Evolutionary conservation across 345 rosid genomes (phyloP).

Genomic region (Diplotaxis tenuifolia): DNA sequence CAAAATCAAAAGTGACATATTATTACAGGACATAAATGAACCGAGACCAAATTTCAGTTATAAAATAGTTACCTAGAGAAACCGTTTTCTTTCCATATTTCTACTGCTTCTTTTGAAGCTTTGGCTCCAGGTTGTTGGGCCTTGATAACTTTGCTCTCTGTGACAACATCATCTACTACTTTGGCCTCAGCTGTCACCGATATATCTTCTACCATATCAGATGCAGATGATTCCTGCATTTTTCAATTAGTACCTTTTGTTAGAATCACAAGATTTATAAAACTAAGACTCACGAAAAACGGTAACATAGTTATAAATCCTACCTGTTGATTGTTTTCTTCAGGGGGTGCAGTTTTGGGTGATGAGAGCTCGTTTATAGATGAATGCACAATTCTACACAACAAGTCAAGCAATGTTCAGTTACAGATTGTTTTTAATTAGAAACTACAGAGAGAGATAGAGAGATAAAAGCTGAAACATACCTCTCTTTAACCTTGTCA

Average conservation of each 20-base stretch:
- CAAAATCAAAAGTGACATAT: not conserved
- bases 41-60: not conserved
- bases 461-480: not conserved
- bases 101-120: slow-evolving; percentile 57
- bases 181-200: slow-evolving; percentile 44
- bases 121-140: slow-evolving; percentile 68
- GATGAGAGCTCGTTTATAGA: slow-evolving; percentile 59
- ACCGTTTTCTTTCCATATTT: slow-evolving; percentile 78
- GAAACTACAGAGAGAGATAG: not conserved
- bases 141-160: slow-evolving; percentile 45
- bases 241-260: slow-evolving; percentile 1
- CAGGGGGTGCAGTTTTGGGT: slow-evolving; percentile 3
- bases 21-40: not conserved
- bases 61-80: slow-evolving; percentile 65
- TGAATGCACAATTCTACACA: slow-evolving; percentile 60
- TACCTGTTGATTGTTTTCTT: slow-evolving; percentile 30
- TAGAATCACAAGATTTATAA: slow-evolving; percentile 17
- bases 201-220: slow-evolving; percentile 46
- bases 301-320: slow-evolving; percentile 19
- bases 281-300: not conserved
- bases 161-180: slow-evolving; percentile 32
- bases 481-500: slow-evolving; percentile 67
- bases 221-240: slow-evolving; percentile 46
- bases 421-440: not conserved
- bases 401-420: not conserved